Conservation (phyloP, 129 eudicot genomes). For the Flaveria linearis region DNA sequence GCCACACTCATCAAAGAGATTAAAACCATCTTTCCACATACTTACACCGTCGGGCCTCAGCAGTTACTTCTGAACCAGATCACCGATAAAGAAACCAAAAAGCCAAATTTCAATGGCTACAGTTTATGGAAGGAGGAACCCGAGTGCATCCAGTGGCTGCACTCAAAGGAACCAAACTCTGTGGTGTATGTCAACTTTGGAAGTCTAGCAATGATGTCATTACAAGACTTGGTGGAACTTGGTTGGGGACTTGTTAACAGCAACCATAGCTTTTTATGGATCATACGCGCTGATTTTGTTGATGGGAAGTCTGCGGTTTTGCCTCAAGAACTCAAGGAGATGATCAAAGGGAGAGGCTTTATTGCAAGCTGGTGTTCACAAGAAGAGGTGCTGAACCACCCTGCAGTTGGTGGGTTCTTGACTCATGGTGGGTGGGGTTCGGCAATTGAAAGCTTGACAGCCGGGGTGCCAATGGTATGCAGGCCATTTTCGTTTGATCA, state of each 20-base stretch:
- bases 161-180: slow-evolving; percentile 31
- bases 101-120: slow-evolving; percentile 15
- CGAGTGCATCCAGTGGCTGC: slow-evolving; percentile 32
- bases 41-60: slow-evolving; percentile 31
- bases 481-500: slow-evolving; percentile 31
- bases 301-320: slow-evolving; percentile 14
- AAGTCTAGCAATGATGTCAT: slow-evolving; percentile 32
- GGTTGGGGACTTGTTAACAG: slow-evolving; percentile 43
- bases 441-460: slow-evolving; percentile 28
- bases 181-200: slow-evolving; percentile 45
- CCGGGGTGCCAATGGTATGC: slow-evolving; percentile 38
- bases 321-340: slow-evolving; percentile 25
- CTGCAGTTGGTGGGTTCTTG: slow-evolving; percentile 33
- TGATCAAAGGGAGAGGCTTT: slow-evolving; percentile 22
- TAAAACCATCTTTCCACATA: slow-evolving; percentile 13
- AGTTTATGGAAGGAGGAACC: slow-evolving; percentile 45
- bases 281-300: slow-evolving; percentile 36
- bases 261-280: slow-evolving; percentile 36
- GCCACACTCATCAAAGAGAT: slow-evolving; percentile 19
- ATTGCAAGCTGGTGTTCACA: slow-evolving; percentile 33
- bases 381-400: slow-evolving; percentile 35
- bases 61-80: slow-evolving; percentile 29
- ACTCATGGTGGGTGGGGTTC: slow-evolving; percentile 41
- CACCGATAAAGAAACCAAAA: neutral
- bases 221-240: slow-evolving; percentile 22